phyloP scores from a whole-genome alignment of 345 rosid genomes.

The Psidium friedrichsthalianum region DNA sequence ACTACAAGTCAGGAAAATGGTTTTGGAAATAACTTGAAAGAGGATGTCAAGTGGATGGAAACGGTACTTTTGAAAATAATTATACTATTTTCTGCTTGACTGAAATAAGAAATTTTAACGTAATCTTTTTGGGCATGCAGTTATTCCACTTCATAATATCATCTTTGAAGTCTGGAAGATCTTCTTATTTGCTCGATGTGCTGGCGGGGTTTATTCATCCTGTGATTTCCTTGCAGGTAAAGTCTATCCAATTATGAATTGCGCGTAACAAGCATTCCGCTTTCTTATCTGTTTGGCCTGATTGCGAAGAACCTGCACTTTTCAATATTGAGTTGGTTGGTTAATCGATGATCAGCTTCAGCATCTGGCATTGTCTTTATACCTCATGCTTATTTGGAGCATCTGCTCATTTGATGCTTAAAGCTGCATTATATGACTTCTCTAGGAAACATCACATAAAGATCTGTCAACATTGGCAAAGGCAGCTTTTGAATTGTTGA shows the following conservation, averaged over 20 bases:
- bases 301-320: neutral
- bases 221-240: constrained; percentile 85
- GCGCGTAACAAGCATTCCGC: neutral
- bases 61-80: constrained; percentile 43
- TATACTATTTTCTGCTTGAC: neutral
- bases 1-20: constrained; percentile 34
- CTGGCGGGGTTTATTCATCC: constrained; percentile 76
- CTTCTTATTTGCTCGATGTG: constrained; percentile 76
- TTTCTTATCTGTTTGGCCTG: neutral
- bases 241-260: neutral
- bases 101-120: neutral
- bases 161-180: constrained; percentile 87
- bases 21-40: constrained; percentile 39
- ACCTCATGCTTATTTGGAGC: neutral
- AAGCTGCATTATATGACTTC: neutral
- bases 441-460: constrained; percentile 95
- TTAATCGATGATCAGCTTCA: neutral
- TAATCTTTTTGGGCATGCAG: constrained; percentile 16
- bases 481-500: constrained; percentile 87
- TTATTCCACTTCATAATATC: constrained; percentile 82
- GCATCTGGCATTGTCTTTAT: neutral
- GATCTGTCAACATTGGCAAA: constrained; percentile 92
- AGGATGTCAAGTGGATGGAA: constrained; percentile 98
- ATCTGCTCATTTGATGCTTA: neutral
- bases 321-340: neutral